A percentile compares a stretch with the other conserved stretches of the same genome.
These are phyloP conservation scores for Candida tetrigidarum DNA, from an alignment of 1,139 yeast genomes.

Conservation along the genomic window DNA sequence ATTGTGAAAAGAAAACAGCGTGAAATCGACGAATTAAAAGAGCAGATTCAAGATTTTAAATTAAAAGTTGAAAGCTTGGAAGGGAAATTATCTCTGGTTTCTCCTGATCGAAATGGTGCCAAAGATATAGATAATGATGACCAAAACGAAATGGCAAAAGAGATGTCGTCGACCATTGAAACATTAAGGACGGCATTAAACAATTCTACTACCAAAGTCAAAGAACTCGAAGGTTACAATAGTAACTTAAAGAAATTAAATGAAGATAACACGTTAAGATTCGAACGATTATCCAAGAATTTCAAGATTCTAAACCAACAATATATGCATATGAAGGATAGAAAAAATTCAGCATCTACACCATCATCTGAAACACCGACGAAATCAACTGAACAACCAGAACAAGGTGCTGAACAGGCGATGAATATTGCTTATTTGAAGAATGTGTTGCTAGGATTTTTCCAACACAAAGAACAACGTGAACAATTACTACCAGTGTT, in stretches of 20 bases:
- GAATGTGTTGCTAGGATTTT: constrained; percentile 84
- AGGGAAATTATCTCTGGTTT: constrained; percentile 39
- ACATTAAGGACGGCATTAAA: constrained; percentile 59
- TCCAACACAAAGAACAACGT: constrained; percentile 93
- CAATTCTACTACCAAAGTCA: constrained; percentile 50
- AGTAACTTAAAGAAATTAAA: constrained; percentile 61
- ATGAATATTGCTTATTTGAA: constrained; percentile 74
- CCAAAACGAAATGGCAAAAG: constrained; percentile 21
- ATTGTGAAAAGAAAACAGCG: constrained; percentile 54
- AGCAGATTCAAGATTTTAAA: constrained; percentile 31
- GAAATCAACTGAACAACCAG: constrained; percentile 1
- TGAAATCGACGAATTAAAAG: constrained; percentile 49
- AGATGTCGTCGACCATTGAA: constrained; percentile 31
- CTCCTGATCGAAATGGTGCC: background rate
- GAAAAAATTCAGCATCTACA: background rate
- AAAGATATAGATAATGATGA: constrained; percentile 20
- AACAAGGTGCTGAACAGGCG: constrained; percentile 5
- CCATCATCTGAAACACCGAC: background rate
- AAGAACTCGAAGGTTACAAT: constrained; percentile 63
- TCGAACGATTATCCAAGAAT: constrained; percentile 68
- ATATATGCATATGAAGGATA: constrained; percentile 38
- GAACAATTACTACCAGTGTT: constrained; percentile 84
- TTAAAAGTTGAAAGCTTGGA: constrained; percentile 38
- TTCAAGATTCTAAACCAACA: constrained; percentile 66
- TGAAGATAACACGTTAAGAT: constrained; percentile 68